phyloP scores from a whole-genome alignment of 129 eudicot species.

The Daucus carota region DH1_v3.0 NC_030383.2:53416501-53417000 shows the following conservation, averaged over 20 bases:
- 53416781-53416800: neutral
- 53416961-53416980: neutral
- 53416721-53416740: neutral
- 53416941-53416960: neutral
- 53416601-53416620: constrained; percentile 7
- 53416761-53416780: constrained; percentile 5
- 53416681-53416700: neutral
- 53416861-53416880: neutral
- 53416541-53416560: neutral
- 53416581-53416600: constrained; percentile 8
- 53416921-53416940: neutral
- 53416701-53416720: constrained; percentile 2
- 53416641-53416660: neutral
- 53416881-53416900: neutral
- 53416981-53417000: neutral
- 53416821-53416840: neutral
- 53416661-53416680: neutral
- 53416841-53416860: neutral
- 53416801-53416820: neutral
- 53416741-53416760: neutral
- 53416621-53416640: constrained; percentile 10
- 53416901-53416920: neutral
- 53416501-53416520: neutral
- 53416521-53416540: constrained; percentile 6
- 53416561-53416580: neutral